These are phyloP conservation scores for Viola odorata DNA, from an alignment of 345 rosid genomes.

Conservation along the genomic window DNA sequence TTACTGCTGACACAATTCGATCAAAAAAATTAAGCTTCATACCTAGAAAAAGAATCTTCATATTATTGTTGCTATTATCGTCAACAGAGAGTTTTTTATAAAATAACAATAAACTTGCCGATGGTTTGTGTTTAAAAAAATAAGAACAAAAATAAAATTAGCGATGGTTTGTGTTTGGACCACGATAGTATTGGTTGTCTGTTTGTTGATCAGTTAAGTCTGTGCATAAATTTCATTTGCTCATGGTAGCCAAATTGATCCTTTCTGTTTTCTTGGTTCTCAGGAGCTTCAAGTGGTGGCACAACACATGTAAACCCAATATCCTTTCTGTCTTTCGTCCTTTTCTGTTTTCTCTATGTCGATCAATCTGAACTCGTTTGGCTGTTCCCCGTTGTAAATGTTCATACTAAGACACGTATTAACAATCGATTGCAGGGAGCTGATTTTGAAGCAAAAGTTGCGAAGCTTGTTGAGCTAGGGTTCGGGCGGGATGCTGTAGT, in stretches of 20 bases:
- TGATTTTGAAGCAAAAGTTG: conserved; percentile 84
- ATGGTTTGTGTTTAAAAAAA: too few species aligned
- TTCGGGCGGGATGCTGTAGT: conserved; percentile 72
- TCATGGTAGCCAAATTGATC: neutral
- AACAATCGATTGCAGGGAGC: conserved; percentile 39
- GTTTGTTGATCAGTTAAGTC: too few species aligned
- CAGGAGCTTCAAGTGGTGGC: conserved; percentile 30
- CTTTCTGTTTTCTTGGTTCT: conserved; percentile 3
- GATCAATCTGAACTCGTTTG: neutral
- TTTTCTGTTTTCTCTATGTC: neutral
- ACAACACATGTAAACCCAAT: conserved; percentile 36
- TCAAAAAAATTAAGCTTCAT: too few species aligned
- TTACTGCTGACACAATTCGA: too few species aligned
- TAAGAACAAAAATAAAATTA: too few species aligned
- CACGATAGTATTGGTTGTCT: too few species aligned
- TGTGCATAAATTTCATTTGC: too few species aligned
- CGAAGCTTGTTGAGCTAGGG: conserved; percentile 86
- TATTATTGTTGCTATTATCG: too few species aligned
- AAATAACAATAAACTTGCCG: too few species aligned
- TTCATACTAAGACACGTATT: neutral
- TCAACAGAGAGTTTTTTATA: too few species aligned
- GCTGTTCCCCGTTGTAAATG: neutral
- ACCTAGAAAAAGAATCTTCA: too few species aligned
- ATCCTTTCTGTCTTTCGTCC: neutral
- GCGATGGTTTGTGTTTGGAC: too few species aligned